These are phyloP conservation scores for Paspalum vaginatum DNA, from an alignment of 176 grass and related monocot genomes.

Conservation along the genomic window DNA sequence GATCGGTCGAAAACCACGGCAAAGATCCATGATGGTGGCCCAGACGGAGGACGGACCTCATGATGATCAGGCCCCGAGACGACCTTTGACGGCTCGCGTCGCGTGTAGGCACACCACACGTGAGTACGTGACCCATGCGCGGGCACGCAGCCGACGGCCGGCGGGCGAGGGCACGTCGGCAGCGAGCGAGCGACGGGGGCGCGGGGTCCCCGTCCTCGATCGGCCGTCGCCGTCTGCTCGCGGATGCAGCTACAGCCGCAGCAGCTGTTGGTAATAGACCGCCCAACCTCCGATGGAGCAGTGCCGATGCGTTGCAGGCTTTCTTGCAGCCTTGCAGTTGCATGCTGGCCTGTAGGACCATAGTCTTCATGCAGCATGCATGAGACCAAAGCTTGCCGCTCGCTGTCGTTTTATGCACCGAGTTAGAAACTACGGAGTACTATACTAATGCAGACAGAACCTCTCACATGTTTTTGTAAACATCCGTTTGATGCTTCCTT, in stretches of 20 bases:
- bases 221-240: not conserved
- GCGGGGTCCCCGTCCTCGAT: not conserved
- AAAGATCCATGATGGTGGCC: no score
- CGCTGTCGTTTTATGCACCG: no score
- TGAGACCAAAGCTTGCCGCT: no score
- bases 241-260: not conserved
- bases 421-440: no score
- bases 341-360: no score
- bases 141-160: not conserved
- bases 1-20: no score
- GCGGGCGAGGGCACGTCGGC: conserved; percentile 1
- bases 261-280: conserved; percentile 30
- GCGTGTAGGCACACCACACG: not conserved
- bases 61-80: not conserved
- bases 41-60: not conserved
- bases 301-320: not conserved
- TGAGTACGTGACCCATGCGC: conserved; percentile 27
- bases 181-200: not conserved
- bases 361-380: no score
- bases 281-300: conserved; percentile 18
- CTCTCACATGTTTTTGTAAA: no score
- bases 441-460: no score
- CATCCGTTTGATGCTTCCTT: no score
- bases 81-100: not conserved
- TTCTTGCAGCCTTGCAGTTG: no score